Base-by-base conservation (phyloP, 768 basidiomycete genomes). In the Butyriboletus loyo region DNA sequence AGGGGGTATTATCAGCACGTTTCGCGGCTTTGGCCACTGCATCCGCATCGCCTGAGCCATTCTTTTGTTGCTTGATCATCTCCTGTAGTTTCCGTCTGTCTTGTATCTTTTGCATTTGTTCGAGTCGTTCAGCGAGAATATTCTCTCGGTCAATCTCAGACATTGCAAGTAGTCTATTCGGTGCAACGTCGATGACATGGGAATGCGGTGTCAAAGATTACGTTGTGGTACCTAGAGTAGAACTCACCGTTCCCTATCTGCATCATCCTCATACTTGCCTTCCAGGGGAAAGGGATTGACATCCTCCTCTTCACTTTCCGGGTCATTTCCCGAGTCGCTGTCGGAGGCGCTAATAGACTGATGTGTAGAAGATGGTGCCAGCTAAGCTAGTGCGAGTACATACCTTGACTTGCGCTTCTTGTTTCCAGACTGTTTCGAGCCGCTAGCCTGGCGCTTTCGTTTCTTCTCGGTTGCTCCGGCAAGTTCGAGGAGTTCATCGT, bases 141-240 rank as follows among this genome's bases (percentile, higher is more conserved):
- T 82, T 83, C 69, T 98, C 96, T 49, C 96, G 84, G 54, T 94
- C 87, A 61, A 97, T 80, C 71, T 98, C 96, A 35, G 86, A 80
- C 81, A 96, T 77, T 22, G 75, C 69, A 63, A 92, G 73, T 30
- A 98, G 75, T 47, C 95, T 98, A 65, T 54, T 56, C 24, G 35
- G 40, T 35, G 36, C 36, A 50, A 31, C 19, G 52, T 48, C 25
- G 51, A 19, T 43, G 46, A 58, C 40, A 53, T 57, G 51, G 27
- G 8, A 36, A 51, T 45, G 38, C 9, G 24, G 42, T 56, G 67
- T 71, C 55, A 71, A 71, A 65, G 55, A 46, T 53, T 64, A 52
- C 57, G 45, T 47, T 60, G 56, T 47, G 44, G 56, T 63, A 58
- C 60, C 63, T 62, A 58, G 61, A 50, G 58, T 50, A 35, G 55